Conservation (phyloP, 495 filamentous ascomycete species). For the Neurospora sp. region DNA sequence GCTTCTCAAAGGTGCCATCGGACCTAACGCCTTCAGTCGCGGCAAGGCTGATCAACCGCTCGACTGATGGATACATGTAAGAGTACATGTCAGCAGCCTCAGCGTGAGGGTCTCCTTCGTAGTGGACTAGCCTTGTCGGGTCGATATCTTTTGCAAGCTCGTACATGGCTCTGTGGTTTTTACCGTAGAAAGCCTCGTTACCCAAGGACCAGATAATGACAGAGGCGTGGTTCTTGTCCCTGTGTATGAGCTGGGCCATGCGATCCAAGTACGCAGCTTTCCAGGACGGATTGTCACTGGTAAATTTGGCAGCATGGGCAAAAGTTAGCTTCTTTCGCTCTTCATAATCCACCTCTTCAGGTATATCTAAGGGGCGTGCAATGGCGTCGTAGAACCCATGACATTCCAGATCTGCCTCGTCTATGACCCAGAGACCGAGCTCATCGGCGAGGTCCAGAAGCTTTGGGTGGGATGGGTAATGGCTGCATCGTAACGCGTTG, state of each 20-base stretch:
- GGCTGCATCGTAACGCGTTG: conserved; percentile 52
- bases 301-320: conserved; percentile 41
- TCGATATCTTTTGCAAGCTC: conserved; percentile 47
- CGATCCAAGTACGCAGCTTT: conserved; percentile 55
- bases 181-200: conserved; percentile 59
- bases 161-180: conserved; percentile 55
- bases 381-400: conserved; percentile 53
- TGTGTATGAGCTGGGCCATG: conserved; percentile 48
- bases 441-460: conserved; percentile 57
- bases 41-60: conserved; percentile 38
- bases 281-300: conserved; percentile 55
- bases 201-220: conserved; percentile 64
- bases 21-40: conserved; percentile 18
- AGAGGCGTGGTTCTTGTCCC: conserved; percentile 56
- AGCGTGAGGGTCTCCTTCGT: conserved; percentile 52
- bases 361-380: conserved; percentile 32
- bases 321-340: conserved; percentile 46
- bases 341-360: conserved; percentile 37
- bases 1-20: conserved; percentile 38
- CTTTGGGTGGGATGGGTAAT: conserved; percentile 48
- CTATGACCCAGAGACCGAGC: conserved; percentile 59
- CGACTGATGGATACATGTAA: conserved; percentile 53
- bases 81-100: conserved; percentile 53
- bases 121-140: conserved; percentile 50
- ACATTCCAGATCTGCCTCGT: conserved; percentile 63